phyloP scores from a whole-genome alignment of 805 yeast genomes.

The Metschnikowia dekortorum region DNA sequence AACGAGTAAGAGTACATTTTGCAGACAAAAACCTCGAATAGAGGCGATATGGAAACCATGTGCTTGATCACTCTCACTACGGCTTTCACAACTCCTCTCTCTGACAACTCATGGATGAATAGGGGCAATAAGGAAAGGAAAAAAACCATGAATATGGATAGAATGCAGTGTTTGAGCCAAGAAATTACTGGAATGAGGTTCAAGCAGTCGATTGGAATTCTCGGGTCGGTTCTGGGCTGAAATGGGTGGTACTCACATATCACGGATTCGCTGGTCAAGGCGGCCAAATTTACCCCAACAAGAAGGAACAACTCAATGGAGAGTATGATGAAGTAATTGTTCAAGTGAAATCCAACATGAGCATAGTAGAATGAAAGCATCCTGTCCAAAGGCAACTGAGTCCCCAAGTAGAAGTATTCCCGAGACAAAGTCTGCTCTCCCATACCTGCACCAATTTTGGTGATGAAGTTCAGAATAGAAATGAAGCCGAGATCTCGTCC shows the following conservation, averaged over 20 bases:
- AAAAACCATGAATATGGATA: slow-evolving; percentile 79
- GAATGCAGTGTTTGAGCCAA: slow-evolving; percentile 78
- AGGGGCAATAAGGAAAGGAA: slow-evolving; percentile 76
- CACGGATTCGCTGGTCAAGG: slow-evolving; percentile 69
- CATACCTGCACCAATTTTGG: slow-evolving; percentile 91
- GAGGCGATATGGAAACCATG: slow-evolving; percentile 65
- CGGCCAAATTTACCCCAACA: slow-evolving; percentile 63
- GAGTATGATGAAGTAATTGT: slow-evolving; percentile 71
- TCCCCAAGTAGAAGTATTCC: slow-evolving; percentile 77
- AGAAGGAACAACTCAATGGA: slow-evolving; percentile 71
- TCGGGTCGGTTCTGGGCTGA: slow-evolving; percentile 62
- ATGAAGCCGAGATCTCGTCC: slow-evolving; percentile 89
- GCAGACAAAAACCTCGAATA: slow-evolving; percentile 81
- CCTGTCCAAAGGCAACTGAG: slow-evolving; percentile 75
- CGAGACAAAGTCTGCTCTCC: slow-evolving; percentile 85
- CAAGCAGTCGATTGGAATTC: slow-evolving; percentile 68
- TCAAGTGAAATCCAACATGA: slow-evolving; percentile 83
- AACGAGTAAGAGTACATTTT: slow-evolving; percentile 72
- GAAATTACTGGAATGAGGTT: slow-evolving; percentile 69
- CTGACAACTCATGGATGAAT: slow-evolving; percentile 73
- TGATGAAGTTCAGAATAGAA: slow-evolving; percentile 78
- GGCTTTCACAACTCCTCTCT: slow-evolving; percentile 77
- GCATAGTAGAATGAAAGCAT: slow-evolving; percentile 82
- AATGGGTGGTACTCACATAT: slow-evolving; percentile 63
- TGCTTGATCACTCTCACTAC: slow-evolving; percentile 66